Conservation (phyloP, 306 rosid species). For the Sechiopsis laciniata region DNA sequence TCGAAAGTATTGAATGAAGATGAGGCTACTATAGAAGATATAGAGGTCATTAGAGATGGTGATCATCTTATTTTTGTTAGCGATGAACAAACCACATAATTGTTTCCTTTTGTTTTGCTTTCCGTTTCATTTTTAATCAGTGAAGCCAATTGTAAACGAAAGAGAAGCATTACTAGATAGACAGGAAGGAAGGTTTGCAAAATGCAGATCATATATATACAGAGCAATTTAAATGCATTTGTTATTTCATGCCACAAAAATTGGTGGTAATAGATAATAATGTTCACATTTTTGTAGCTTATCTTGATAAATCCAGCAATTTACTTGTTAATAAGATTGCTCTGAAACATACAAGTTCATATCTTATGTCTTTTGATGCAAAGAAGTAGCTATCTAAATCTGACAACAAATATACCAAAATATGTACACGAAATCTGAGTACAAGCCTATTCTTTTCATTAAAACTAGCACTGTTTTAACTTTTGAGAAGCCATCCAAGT, state of each 20-base stretch:
- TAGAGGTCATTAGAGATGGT: slow-evolving; percentile 82
- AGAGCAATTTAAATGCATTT: background rate
- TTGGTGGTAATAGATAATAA: background rate
- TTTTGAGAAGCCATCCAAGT: background rate
- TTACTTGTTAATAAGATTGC: too few species aligned
- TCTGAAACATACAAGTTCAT: too few species aligned
- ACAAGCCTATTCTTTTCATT: background rate
- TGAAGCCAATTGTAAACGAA: background rate
- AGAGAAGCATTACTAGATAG: background rate
- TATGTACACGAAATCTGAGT: too few species aligned
- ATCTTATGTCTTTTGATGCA: background rate
- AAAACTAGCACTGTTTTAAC: background rate
- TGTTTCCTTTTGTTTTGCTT: background rate
- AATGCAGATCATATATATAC: slow-evolving; percentile 17
- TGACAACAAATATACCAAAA: too few species aligned
- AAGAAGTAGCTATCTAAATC: background rate
- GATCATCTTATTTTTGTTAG: slow-evolving; percentile 62
- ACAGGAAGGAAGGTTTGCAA: background rate
- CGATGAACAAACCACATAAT: slow-evolving; percentile 13
- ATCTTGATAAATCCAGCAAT: too few species aligned
- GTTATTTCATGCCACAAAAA: background rate
- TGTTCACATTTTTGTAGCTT: too few species aligned
- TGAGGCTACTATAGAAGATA: slow-evolving; percentile 65
- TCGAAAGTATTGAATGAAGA: slow-evolving; percentile 46
- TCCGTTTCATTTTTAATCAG: background rate